Evolutionary conservation across 257 asterid species (phyloP), one percentile per base, ranked within the genome.

Genomic region (Solanum dulcamara): DNA sequence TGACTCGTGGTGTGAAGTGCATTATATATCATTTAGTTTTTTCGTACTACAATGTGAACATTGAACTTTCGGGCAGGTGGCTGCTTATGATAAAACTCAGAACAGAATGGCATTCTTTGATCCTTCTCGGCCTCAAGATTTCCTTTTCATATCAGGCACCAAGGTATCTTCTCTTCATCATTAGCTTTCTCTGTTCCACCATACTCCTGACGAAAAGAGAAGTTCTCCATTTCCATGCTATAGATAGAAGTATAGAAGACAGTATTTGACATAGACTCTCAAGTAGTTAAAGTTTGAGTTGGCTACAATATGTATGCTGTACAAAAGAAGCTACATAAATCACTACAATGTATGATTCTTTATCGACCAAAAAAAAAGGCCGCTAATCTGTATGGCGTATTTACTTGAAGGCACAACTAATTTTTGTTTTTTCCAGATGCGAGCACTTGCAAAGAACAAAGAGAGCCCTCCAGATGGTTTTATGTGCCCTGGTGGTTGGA

Each of bases 401-500:
- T 79, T 59, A 77, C 33, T 77, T 77, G 9, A 28, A 46, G 83
- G 44, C 42, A 48, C 64, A 30, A 30, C 80, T 32, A 32, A 66
- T 6, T 24, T n/a, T 71, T 64, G 40, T 9, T 77, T 83, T 32
- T 70, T 22, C 91, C 64, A 96, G 99, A 95, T 94, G 99, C 95
- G 99, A 57, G 71, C 93, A 0, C 96, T 95, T 40, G 99, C 98
- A 1, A 95, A 91, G 94, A 97, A 93, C 89, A 70, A 86, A 86
- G 99, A 97, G 88, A 94, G 79, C 80, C 98, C 98, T 70, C 98
- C 99, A 0, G 97, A 95, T 71, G 99, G 99, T 77, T 97, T 97
- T 70, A 97, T 97, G 99, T 97, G 98, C 91, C 98, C 96, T 2
- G 94, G 98, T 67, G 99, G 99, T 2, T 97, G 99, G 99, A 50